A percentile compares a stretch with the other conserved stretches of the same genome.
These are phyloP conservation scores for Eucalyptus viminalis DNA, from an alignment of 345 rosid genomes.

Conservation along the genomic window DNA sequence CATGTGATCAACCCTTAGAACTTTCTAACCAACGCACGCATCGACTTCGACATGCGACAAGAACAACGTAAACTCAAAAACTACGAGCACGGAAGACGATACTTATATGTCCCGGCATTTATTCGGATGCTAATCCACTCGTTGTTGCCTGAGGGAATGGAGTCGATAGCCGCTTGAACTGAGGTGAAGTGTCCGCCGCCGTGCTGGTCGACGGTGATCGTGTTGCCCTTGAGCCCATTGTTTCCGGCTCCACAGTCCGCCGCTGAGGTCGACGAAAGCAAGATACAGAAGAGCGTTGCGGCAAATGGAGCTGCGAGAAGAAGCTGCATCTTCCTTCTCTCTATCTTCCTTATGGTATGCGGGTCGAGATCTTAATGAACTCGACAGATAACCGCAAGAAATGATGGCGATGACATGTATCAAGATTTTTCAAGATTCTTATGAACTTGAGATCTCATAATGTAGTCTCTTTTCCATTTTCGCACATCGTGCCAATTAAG, in stretches of 20 bases:
- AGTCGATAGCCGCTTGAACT: not conserved
- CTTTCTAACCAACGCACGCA: not conserved
- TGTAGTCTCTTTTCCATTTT: not conserved
- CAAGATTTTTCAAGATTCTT: not conserved
- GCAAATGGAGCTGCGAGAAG: not conserved
- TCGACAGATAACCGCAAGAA: not conserved
- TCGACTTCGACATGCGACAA: not conserved
- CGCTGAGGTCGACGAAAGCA: not conserved
- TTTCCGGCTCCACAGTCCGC: not conserved
- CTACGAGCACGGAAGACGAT: not conserved
- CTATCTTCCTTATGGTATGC: not conserved
- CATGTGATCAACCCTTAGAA: not conserved
- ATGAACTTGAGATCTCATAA: not conserved
- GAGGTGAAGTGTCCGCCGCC: not conserved
- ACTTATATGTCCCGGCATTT: not conserved
- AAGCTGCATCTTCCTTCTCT: not conserved
- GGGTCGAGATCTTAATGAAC: not conserved
- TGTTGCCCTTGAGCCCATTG: not conserved
- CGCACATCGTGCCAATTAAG: not conserved
- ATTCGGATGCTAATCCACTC: not conserved
- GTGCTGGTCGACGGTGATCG: not conserved
- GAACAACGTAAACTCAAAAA: not conserved
- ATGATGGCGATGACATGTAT: not conserved
- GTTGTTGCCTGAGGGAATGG: not conserved
- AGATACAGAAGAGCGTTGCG: not conserved